Evolutionary conservation across 139 green algal species (phyloP).

Genomic region (Choricystis sp.): DNA sequence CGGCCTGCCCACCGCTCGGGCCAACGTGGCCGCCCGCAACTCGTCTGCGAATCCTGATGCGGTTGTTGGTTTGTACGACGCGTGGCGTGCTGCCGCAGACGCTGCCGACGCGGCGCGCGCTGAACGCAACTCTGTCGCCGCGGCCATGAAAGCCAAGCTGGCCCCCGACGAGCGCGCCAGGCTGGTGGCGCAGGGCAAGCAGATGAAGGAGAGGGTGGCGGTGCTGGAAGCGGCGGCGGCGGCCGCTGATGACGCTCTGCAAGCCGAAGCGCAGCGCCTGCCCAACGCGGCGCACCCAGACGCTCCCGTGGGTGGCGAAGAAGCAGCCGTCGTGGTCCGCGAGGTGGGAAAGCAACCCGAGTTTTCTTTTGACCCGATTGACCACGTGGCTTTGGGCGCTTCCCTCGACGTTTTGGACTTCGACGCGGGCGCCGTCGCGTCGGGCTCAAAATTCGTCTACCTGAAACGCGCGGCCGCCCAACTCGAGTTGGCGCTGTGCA

Average conservation of each 20-base stretch:
- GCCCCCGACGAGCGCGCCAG: conserved; percentile 40
- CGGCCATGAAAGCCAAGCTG: conserved; percentile 89
- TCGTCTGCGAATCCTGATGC: conserved; percentile 43
- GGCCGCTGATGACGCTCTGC: conserved; percentile 52
- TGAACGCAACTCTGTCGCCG: conserved; percentile 69
- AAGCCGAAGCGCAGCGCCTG: conserved; percentile 76
- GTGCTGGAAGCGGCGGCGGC: conserved; percentile 41
- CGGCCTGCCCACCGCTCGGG: conserved; percentile 27
- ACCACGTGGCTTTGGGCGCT: conserved; percentile 69
- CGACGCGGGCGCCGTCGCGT: conserved; percentile 62
- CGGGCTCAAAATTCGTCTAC: conserved; percentile 87
- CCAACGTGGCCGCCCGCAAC: conserved; percentile 31
- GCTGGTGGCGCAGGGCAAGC: conserved; percentile 70
- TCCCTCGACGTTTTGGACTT: conserved; percentile 72
- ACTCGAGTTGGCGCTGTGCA: conserved; percentile 81
- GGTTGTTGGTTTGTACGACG: conserved; percentile 74
- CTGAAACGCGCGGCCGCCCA: conserved; percentile 73
- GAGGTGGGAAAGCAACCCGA: conserved; percentile 24
- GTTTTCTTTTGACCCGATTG: conserved; percentile 54
- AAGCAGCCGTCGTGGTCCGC: conserved; percentile 30
- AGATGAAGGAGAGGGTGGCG: conserved; percentile 76
- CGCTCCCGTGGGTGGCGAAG: conserved; percentile 68
- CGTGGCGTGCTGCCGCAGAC: conserved; percentile 35
- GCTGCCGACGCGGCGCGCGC: conserved; percentile 49
- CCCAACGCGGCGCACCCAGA: conserved; percentile 89